Conservation (phyloP, 352 stramenopile species). For the Globisporangium nunn region DNA sequence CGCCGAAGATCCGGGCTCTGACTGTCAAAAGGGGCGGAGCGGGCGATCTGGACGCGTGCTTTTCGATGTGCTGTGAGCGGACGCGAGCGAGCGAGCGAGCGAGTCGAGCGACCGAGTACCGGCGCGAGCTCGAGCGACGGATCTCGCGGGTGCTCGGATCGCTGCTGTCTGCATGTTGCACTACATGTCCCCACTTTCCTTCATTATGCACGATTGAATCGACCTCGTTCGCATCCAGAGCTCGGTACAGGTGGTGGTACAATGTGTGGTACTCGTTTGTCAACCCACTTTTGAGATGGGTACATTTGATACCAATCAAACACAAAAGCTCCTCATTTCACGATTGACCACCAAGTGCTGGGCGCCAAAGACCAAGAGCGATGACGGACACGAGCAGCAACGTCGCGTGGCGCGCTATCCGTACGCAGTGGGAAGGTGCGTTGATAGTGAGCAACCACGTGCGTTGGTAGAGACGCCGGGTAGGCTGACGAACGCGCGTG, state of each 20-base stretch:
- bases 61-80: no score
- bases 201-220: neutral
- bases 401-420: neutral
- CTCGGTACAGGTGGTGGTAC: no score
- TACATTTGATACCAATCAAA: neutral
- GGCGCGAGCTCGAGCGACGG: neutral
- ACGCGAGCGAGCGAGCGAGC: neutral
- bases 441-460: neutral
- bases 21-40: no score
- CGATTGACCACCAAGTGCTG: neutral
- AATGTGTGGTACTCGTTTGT: neutral
- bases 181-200: neutral
- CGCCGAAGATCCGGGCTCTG: no score
- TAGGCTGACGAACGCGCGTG: neutral
- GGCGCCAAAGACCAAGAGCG: neutral
- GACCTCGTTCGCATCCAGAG: neutral
- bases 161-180: neutral
- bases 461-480: no score
- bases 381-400: neutral
- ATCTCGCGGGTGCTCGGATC: neutral
- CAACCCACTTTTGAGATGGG: neutral
- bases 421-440: slow-evolving; percentile 12
- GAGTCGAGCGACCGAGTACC: neutral
- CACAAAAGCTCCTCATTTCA: neutral
- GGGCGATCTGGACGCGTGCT: no score